These are phyloP conservation scores for Melastoma candidum DNA, from an alignment of 441 rosid species.

Conservation along the genomic window DNA sequence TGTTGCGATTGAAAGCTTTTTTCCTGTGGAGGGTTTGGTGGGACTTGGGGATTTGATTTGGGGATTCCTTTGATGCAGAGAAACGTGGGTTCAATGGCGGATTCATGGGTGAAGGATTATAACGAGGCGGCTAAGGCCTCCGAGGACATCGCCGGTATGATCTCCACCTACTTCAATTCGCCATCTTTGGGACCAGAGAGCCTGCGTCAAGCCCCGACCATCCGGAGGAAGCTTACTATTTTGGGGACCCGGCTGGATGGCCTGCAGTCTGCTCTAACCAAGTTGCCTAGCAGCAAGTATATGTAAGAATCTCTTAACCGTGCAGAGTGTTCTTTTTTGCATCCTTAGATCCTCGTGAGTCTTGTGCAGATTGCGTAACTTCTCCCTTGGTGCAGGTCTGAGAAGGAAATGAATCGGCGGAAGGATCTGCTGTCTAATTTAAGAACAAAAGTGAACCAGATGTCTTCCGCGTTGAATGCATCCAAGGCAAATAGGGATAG, in stretches of 20 bases:
- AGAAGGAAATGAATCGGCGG: constrained; percentile 90
- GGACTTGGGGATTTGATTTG: too few relatives aligned
- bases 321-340: too few relatives aligned
- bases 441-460: constrained; percentile 66
- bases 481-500: constrained; percentile 45
- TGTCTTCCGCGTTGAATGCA: too few relatives aligned
- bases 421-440: constrained; percentile 70
- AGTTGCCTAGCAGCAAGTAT: constrained; percentile 18
- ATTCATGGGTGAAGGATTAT: constrained; percentile 81
- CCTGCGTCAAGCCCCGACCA: constrained; percentile 77
- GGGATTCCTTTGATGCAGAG: constrained; percentile 10
- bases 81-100: constrained; percentile 60
- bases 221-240: constrained; percentile 80
- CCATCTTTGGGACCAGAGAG: constrained; percentile 68
- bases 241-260: constrained; percentile 74
- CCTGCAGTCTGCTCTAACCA: constrained; percentile 57
- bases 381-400: constrained; percentile 42
- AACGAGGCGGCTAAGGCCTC: constrained; percentile 70
- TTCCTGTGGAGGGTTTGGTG: too few relatives aligned
- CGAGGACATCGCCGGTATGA: constrained; percentile 81
- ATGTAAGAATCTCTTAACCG: too few relatives aligned
- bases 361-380: too few relatives aligned
- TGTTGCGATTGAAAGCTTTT: too few relatives aligned
- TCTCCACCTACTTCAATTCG: constrained; percentile 44
- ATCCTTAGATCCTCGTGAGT: too few relatives aligned